Base-by-base conservation (phyloP, 2,329 filamentous ascomycete species). In the Epichloe gansuensis region DNA sequence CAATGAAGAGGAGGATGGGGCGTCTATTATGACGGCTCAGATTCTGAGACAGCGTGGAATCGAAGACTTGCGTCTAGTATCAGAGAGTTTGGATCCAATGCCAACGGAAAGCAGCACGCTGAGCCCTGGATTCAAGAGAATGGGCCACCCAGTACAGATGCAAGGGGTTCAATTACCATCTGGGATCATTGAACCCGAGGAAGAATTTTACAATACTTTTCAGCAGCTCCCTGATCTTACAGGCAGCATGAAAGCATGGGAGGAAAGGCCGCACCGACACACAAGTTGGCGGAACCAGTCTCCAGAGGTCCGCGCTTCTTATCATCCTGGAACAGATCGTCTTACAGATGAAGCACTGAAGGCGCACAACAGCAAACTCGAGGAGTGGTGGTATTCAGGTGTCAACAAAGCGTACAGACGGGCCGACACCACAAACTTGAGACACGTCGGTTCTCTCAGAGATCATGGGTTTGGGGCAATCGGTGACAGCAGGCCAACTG, bases 1-100 rank as follows among this genome's bases (percentile, higher is more conserved):
- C 8, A 48, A 39, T 13, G 35, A 58, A 13, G 63, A 66, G 4
- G 61, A 62, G 7, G 57, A 67, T 5, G 56, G 58, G 31, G 52
- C 54, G 25, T 54, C 62, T 41, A 51, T 57, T 44, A 59, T 62
- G 25, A 56, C 58, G 15, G 59, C 57, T 12, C 53, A 57, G 17
- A 60, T 58, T 25, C 50, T 65, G 39, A 50, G 54, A 34, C 57
- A 62, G 44, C 57, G 58, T 38, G 57, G 58, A 4, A 57, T 62
- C 43, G 57, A 61, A 8, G 57, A 61, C 46, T 25, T 51, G 39
- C 21, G 17, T 23, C n/a, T 17, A 46, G 9, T 12, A 15, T 5
- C 25, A 7, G 43, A 13, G 17, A 31, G 5, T 25, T 9, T 35
- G 11, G 43, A 50, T 21, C 17, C 23, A n/a, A 41, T 46, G 5